These are phyloP conservation scores for Gossypium raimondii DNA, from an alignment of 345 rosid genomes.

Conservation along the genomic window DNA sequence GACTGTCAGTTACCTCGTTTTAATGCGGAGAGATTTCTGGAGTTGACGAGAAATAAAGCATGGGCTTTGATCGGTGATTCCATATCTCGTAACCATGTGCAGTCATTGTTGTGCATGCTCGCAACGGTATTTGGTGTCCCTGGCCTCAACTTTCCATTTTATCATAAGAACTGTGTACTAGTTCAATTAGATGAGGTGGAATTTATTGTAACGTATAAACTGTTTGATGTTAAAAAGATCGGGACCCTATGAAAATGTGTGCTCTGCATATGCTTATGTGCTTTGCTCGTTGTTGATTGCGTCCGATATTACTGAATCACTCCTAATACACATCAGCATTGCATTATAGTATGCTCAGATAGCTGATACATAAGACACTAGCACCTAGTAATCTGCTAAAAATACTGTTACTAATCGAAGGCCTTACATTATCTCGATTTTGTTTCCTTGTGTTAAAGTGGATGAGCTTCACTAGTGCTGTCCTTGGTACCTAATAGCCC, in stretches of 20 bases:
- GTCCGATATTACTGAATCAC: neutral
- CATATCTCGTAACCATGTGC: constrained; percentile 87
- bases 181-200: neutral
- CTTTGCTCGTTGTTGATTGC: neutral
- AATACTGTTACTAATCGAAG: neutral
- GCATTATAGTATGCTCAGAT: neutral
- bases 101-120: constrained; percentile 88
- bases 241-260: neutral
- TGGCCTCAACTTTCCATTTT: neutral
- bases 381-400: neutral
- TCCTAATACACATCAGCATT: neutral
- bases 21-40: constrained; percentile 57
- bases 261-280: neutral
- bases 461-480: neutral
- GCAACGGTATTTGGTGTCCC: constrained; percentile 36
- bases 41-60: constrained; percentile 64
- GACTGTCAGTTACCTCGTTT: constrained; percentile 70
- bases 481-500: neutral
- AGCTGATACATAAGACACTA: neutral
- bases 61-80: constrained; percentile 95
- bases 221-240: neutral
- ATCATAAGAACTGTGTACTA: neutral
- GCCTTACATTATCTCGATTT: neutral
- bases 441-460: neutral
- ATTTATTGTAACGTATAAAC: neutral